Base-by-base conservation (phyloP, 2,329 filamentous ascomycete species). In the Exophiala xenobiotica region DNA sequence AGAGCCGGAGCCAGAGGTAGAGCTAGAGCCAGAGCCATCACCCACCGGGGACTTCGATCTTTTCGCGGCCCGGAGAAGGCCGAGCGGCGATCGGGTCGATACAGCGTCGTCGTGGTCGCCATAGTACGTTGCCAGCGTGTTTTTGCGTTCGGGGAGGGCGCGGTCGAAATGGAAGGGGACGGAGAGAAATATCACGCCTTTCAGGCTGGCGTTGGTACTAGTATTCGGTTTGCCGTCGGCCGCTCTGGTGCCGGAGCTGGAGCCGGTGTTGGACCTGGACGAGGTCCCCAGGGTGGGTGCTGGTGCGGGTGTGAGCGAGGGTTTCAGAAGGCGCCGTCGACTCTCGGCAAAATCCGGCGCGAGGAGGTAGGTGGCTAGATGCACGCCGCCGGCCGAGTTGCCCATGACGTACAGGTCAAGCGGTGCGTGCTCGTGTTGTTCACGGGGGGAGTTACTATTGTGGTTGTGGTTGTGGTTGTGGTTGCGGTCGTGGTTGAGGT, bases 301-400 rank as follows among this genome's bases (percentile, higher is more conserved):
- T n/a, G n/a, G n/a, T n/a, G n/a, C n/a, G 3, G 19, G 48, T 29
- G 7, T 42, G 6, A 6, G 24, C 6, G 24, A 6, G 35, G 3
- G 47, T 38, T 11, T 20, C 6, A 38, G 35, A 18, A 50, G 18
- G 7, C 45, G 33, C 9, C 12, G 24, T 18, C 51, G 20, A 12
- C 26, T 38, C 14, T 19, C 19, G 7, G 33, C 24, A 42, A 61
- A 59, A 16, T 53, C 22, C 6, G 48, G 31, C 8, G 46, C 37
- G 2, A 73, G 58, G 14, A 72, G 59, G 43, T 67, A 73, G 1
- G 70, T 73, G 1, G 65, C 48, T 16, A 65, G 49, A 46, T 74
- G 69, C 6, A 71, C 64, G 18, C 69, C 70, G 6, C 71, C 71
- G 1, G 70, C 70, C 3, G 70, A 73, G 51, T 73, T 73, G 0